These are phyloP conservation scores for Macrophomina phaseolina DNA, from an alignment of 2,329 filamentous ascomycete genomes.

Conservation along the genomic window DNA sequence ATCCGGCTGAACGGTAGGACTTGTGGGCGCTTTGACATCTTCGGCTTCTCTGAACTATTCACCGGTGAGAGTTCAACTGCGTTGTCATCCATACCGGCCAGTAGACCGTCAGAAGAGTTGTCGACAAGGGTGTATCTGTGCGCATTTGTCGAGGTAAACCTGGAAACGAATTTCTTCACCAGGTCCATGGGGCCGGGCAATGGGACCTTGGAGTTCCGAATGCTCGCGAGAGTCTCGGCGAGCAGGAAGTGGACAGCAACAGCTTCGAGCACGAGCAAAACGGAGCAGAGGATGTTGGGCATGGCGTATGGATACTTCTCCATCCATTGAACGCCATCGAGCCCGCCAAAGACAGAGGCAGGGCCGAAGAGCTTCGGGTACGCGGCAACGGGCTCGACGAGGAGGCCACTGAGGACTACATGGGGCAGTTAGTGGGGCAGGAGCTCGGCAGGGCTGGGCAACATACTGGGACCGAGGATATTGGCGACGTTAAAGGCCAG, in stretches of 20 bases:
- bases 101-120: conserved; percentile 23
- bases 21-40: conserved; percentile 46
- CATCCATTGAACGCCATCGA: conserved; percentile 65
- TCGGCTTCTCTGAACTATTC: conserved; percentile 36
- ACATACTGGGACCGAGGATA: conserved; percentile 44
- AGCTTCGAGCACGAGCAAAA: conserved; percentile 61
- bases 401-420: conserved; percentile 65
- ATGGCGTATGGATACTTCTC: conserved; percentile 66
- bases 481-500: conserved; percentile 51
- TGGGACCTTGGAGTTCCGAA: conserved; percentile 18
- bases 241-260: conserved; percentile 63
- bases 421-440: not conserved
- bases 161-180: conserved; percentile 13
- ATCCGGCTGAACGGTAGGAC: conserved; percentile 56
- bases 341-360: conserved; percentile 59
- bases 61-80: conserved; percentile 41
- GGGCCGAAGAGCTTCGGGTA: conserved; percentile 65
- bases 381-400: conserved; percentile 65
- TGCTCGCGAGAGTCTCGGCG: conserved; percentile 55
- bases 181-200: conserved; percentile 1
- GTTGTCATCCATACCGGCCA: conserved; percentile 36
- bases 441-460: not conserved
- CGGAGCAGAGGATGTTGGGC: conserved; percentile 66
- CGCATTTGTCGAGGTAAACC: conserved; percentile 17
- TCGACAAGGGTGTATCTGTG: conserved; percentile 24